Evolutionary conservation across 306 rosid species (phyloP).

Genomic region (Cicer yamashitae): DNA sequence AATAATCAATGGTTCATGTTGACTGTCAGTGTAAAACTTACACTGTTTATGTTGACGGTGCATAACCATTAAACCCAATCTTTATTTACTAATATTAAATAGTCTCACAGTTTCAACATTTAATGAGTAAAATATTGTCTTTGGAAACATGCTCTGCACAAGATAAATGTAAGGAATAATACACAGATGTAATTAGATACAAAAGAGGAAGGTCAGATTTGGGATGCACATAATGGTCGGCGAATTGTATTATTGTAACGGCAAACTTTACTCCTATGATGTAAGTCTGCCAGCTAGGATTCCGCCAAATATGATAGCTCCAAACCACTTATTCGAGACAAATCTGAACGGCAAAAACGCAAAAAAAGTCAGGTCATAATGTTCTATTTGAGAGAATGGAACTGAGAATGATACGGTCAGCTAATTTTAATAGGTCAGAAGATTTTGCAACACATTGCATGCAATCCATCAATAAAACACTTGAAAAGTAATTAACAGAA

Average conservation of each 20-base stretch:
- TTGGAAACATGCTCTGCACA: not conserved
- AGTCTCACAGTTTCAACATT: not conserved
- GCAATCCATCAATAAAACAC: constrained; percentile 21
- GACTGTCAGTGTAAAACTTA: no score
- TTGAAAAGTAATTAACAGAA: constrained; percentile 7
- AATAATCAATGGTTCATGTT: no score
- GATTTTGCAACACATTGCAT: not conserved
- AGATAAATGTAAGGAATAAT: not conserved
- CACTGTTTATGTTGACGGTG: no score
- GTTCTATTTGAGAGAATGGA: constrained; percentile 27
- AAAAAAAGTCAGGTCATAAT: constrained; percentile 18
- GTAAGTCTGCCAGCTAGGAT: constrained; percentile 71
- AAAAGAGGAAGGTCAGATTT: no score
- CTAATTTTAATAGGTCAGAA: not conserved
- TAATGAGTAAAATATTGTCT: constrained; percentile 7
- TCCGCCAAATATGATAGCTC: constrained; percentile 83
- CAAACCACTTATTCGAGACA: constrained; percentile 96
- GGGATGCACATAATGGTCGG: no score
- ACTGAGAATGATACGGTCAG: constrained; percentile 17
- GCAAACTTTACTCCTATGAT: constrained; percentile 53
- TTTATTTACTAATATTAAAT: no score
- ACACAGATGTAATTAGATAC: not conserved
- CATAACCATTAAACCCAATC: no score
- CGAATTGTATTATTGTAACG: no score
- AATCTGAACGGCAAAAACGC: constrained; percentile 56